Base-by-base conservation (phyloP, 306 rosid genomes). In the Trifolium fragiferum region DNA sequence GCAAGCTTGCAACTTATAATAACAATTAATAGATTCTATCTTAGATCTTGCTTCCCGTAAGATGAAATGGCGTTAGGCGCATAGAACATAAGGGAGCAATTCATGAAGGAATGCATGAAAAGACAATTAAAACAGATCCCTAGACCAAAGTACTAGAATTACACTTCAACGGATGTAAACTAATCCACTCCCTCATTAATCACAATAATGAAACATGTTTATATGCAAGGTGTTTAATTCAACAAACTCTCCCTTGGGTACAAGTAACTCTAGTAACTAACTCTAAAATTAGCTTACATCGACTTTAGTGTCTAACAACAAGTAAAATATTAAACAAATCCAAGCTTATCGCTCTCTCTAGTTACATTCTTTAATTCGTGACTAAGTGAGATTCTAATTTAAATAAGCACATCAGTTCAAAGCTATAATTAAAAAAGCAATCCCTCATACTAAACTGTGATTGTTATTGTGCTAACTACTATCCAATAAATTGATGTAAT, bases 341-440 rank as follows among this genome's bases (percentile, higher is more conserved):
- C 44, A 63, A 43, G 16, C 19, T 8, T 44, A 76, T 64, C 64
- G 70, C 30, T 58, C 60, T 58, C 60, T 76, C 44, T 9, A 55
- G 33, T 55, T 23, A 44, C 10, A 15, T 44, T 70, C 18, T 30
- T 18, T 44, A 11, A 64, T 30, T 51, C 62, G 37, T 32, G 58
- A 19, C 50, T 61, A 50, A 60, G 47, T 80, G 50, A 68, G 23
- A 64, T 41, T 81, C 74, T 47, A 40, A 44, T 32, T 49, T 30
- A 63, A 70, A 54, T 54, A 46, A 33, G 37, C 76, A 75, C 15
- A 53, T 9, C 27, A 32, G 18, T 37, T 75, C 70, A 50, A 49
- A 40, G 68, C 68, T 54, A 47, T 60, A 51, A 43, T 11, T n/a
- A 57, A 57, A 23, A 6, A n/a, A 23, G 32, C 37, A 30, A 61